These are phyloP conservation scores for Solanum arcanum DNA, from an alignment of 257 asterid species.

Conservation along the genomic window DNA sequence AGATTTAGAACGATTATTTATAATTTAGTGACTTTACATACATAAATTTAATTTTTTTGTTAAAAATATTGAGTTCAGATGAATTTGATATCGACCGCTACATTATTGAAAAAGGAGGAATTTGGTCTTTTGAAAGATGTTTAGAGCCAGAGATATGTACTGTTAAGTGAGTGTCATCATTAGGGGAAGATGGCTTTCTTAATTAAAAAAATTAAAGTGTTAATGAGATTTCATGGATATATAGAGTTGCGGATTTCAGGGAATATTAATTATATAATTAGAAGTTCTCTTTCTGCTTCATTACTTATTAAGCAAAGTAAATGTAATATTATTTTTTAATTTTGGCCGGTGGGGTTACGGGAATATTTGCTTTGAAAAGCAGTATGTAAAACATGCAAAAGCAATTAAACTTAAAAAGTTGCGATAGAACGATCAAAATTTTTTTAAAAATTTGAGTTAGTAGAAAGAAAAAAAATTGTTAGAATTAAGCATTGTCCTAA, in stretches of 20 bases:
- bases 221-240: neutral
- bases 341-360: neutral
- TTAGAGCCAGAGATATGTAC: conserved; percentile 15
- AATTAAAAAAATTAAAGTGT: neutral
- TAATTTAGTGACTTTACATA: neutral
- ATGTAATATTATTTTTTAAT: neutral
- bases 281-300: neutral
- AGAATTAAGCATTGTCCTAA: neutral
- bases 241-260: neutral
- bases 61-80: neutral
- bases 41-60: fast-evolving
- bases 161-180: conserved; percentile 31
- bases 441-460: neutral
- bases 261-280: neutral
- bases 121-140: conserved; percentile 8
- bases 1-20: neutral
- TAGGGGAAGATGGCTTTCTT: conserved; percentile 8
- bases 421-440: neutral
- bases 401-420: neutral
- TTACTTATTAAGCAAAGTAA: neutral
- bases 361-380: neutral
- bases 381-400: neutral
- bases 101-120: conserved; percentile 1
- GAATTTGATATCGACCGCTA: neutral
- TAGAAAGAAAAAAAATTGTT: too few relatives aligned